These are phyloP conservation scores for Sequoia sempervirens DNA, from an alignment of 75 land plant species.

Conservation along the genomic window DNA sequence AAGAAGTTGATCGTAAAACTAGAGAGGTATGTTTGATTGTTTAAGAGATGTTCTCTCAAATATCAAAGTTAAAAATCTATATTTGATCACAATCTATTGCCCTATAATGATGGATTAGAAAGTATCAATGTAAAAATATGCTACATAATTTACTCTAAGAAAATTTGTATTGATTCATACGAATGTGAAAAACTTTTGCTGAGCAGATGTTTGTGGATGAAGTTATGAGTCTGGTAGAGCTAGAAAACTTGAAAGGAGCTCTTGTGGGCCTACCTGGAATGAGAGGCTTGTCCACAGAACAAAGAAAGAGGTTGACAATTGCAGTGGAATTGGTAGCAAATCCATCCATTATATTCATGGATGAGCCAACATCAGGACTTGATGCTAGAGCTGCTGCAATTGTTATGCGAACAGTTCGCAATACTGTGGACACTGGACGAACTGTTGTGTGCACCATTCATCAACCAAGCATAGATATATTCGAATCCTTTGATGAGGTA, in stretches of 20 bases:
- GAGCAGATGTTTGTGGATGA: slow-evolving; percentile 81
- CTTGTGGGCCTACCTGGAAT: slow-evolving; percentile 78
- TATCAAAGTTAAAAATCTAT: no score
- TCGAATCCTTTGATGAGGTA: slow-evolving; percentile 92
- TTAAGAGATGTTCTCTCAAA: neutral
- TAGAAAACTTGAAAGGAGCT: slow-evolving; percentile 44
- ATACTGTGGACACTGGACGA: slow-evolving; percentile 80
- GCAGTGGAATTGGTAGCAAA: slow-evolving; percentile 78
- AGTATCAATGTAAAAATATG: no score
- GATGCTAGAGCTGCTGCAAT: slow-evolving; percentile 90
- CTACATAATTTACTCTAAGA: neutral
- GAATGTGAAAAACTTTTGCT: neutral
- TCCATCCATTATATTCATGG: slow-evolving; percentile 87
- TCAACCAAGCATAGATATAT: slow-evolving; percentile 84
- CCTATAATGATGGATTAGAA: neutral
- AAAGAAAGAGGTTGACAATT: slow-evolving; percentile 69
- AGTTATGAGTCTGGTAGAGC: slow-evolving; percentile 80
- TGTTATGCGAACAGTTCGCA: slow-evolving; percentile 83
- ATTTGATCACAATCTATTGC: neutral
- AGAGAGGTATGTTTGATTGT: slow-evolving; percentile 31
- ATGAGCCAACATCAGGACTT: slow-evolving; percentile 82
- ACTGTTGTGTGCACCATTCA: slow-evolving; percentile 86
- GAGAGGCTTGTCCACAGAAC: slow-evolving; percentile 76
- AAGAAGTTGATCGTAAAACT: slow-evolving; percentile 39
- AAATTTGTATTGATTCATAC: neutral